Base-by-base conservation (phyloP, 768 basidiomycete genomes). In the Lactarius psammicola region DNA sequence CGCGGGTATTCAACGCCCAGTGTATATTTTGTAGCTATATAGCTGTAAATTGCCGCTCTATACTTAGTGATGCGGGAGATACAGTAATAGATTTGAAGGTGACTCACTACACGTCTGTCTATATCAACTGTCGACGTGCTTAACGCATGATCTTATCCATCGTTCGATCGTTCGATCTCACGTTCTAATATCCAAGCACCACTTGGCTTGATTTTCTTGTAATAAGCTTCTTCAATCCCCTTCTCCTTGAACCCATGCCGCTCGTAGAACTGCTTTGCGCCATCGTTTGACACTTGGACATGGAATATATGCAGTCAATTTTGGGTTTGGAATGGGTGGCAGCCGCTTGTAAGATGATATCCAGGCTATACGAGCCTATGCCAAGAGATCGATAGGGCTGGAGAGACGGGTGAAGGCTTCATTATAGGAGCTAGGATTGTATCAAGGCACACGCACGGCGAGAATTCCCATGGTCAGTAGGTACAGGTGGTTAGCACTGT, bases 401-500 rank as follows among this genome's bases (percentile, higher is more conserved):
- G 44, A 36, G 33, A 31, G 49, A 42, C 9, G 23, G 11, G 11
- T 36, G 38, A 31, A n/a, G 34, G 23, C 28, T 20, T 62, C 58
- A 63, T 26, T 15, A 33, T 60, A 26, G 23, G 59, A 26, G 13
- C 46, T n/a, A 49, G 31, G 30, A 36, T 18, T 33, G 18, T 56
- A 60, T 60, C 67, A 23, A 56, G 55, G 56, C 23, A 51, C 23
- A 78, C 86, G 77, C 79, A 94, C 92, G 63, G 92, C 92, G 62
- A 95, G 85, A 68, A 95, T 78, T 53, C 93, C 94, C 87, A 95
- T 88, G 58, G 94, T 95, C 88, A 94, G 92, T 73, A 95, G 82
- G 78, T 95, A 95, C 65, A 92, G 77, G 56, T 81, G 80, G 53
- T 77, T 79, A 70, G 80, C 76, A 54, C 79, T 82, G 71, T 84